These are phyloP conservation scores for Choricystis sp. DNA, from an alignment of 139 green algal species.

Conservation along the genomic window DNA sequence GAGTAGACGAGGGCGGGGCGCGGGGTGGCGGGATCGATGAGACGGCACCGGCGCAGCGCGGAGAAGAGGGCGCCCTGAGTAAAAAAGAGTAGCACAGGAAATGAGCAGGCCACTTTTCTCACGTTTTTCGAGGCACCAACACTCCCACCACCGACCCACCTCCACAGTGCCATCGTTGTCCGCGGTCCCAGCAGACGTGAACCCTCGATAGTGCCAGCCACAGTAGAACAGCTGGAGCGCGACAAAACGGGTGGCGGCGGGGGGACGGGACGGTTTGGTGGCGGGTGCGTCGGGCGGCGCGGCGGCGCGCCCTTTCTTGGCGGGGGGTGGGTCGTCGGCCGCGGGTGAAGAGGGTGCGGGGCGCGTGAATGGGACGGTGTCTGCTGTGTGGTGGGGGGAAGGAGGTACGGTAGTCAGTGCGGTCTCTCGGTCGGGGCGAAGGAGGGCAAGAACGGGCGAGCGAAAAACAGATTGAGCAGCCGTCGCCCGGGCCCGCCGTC, in stretches of 20 bases:
- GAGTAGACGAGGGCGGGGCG: slow-evolving; percentile 46
- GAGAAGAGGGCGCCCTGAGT: slow-evolving; percentile 47
- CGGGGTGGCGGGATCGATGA: slow-evolving; percentile 37
- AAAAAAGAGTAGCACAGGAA: too few species aligned
- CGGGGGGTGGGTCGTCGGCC: not conserved
- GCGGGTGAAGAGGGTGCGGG: too few species aligned
- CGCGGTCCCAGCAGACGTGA: slow-evolving; percentile 52
- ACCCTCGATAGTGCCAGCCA: slow-evolving; percentile 58
- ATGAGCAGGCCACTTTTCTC: not conserved
- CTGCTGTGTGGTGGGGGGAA: too few species aligned
- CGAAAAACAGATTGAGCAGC: too few species aligned
- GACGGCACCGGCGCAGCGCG: slow-evolving; percentile 35
- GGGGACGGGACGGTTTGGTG: not conserved
- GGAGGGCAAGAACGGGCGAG: too few species aligned
- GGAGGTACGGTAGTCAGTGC: too few species aligned
- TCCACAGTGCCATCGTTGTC: slow-evolving; percentile 59
- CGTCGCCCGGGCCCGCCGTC: too few species aligned
- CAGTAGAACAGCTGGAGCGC: slow-evolving; percentile 71
- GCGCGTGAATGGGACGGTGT: not conserved
- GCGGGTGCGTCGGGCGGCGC: too few species aligned
- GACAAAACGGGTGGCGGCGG: slow-evolving; percentile 30
- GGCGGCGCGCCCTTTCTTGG: too few species aligned
- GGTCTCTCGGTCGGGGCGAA: too few species aligned
- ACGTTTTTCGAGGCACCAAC: not conserved
- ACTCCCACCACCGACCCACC: not conserved